phyloP scores from a whole-genome alignment of 116 monocot genomes.

The Zostera marina region DNA sequence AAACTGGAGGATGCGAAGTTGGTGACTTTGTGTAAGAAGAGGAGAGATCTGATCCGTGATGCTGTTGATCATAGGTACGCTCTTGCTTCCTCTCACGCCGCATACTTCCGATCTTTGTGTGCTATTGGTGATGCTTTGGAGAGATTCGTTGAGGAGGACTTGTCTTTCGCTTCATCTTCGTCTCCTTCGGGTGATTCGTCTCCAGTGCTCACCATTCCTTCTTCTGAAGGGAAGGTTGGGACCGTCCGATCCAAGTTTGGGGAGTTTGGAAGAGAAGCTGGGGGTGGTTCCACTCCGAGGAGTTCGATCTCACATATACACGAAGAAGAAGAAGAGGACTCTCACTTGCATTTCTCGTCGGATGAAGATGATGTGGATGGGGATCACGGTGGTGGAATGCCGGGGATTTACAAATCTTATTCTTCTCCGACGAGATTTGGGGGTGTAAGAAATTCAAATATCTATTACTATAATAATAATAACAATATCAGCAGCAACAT shows the following conservation, averaged over 20 bases:
- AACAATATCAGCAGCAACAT: neutral
- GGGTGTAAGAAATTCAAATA: no score
- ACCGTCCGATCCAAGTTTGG: neutral
- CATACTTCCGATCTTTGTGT: constrained; percentile 40
- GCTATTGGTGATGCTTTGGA: constrained; percentile 32
- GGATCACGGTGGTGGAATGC: neutral
- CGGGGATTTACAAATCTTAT: constrained; percentile 1
- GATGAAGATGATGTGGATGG: constrained; percentile 12
- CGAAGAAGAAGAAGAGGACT: constrained; percentile 13
- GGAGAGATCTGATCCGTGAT: constrained; percentile 28
- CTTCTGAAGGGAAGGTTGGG: constrained; percentile 21
- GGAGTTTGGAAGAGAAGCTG: neutral
- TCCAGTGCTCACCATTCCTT: constrained; percentile 21
- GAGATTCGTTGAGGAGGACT: constrained; percentile 34
- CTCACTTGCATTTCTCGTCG: constrained; percentile 21
- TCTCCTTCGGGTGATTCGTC: constrained; percentile 3
- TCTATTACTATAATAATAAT: no score
- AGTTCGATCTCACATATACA: constrained; percentile 7
- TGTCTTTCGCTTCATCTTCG: constrained; percentile 5
- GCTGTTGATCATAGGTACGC: constrained; percentile 40
- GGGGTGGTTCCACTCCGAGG: neutral
- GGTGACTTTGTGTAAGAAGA: constrained; percentile 32
- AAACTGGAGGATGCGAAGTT: constrained; percentile 22
- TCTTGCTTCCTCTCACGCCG: constrained; percentile 36
- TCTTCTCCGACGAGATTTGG: neutral